Evolutionary conservation across 2,329 filamentous ascomycete genomes (phyloP), one percentile per base, ranked within the genome.

Genomic region (Fusarium falciforme): DNA sequence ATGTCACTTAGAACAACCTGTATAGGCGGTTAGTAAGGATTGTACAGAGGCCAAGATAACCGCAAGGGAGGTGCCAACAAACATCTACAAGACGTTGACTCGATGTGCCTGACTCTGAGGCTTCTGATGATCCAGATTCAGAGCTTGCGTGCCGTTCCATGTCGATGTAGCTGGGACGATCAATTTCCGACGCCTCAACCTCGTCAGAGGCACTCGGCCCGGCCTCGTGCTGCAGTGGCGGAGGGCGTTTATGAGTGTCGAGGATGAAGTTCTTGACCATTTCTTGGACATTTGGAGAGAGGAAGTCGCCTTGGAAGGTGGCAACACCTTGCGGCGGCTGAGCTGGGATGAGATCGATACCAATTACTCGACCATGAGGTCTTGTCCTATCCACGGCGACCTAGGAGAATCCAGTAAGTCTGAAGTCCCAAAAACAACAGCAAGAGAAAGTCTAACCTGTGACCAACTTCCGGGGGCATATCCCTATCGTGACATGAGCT

Each of bases 1-100:
- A 99, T 99, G 89, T 99, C 96, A 91, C 94, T 98, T 81, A 99
- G 87, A 81, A 99, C 94, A 80, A 99, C 90, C 89, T 91, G 72
- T 22, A 40, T 4, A 36, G 14, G 4, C 16, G 3, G 62, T 81
- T 62, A 80, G 77, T 42, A 33, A 36, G 6, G 31, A 10, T 17
- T n/a, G 16, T 6, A 25, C 20, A 54, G 10, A n/a, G 9, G 33
- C 54, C 20, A 14, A 12, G 25, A 40, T 25, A 16, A 22, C 27
- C 31, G 25, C 9, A 22, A 29, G 12, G 36, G 17, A 36, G 57
- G 42, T 7, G 38, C 52, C 12, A 38, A 84, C 87, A 79, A 79
- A 90, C 89, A 86, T 98, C 94, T 74, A 98, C 95, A 64, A 82
- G 79, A 90, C 90, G 80, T 73, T 66, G 79, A 75, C 65, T 78